Conservation (phyloP, 352 stramenopile genomes). For the Globisporangium rhizosaccharum region DNA sequence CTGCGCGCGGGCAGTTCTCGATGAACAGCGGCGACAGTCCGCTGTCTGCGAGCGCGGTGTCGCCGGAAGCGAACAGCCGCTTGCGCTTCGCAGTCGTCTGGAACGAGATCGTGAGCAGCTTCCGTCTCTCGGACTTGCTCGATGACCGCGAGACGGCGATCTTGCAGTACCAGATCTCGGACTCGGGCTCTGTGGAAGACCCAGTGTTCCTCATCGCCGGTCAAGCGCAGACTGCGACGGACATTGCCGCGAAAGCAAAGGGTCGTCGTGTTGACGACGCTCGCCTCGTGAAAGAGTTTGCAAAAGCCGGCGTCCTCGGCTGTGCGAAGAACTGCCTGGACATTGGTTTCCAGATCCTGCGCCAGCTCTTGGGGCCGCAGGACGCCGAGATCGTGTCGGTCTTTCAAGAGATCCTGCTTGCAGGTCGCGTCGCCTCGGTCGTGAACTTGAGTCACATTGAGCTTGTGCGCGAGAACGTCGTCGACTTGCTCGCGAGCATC, state of each 20-base stretch:
- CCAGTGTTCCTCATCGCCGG: slow-evolving; percentile 86
- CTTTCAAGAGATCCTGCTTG: slow-evolving; percentile 62
- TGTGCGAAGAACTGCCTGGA: slow-evolving; percentile 78
- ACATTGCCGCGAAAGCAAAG: slow-evolving; percentile 62
- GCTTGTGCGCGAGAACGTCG: slow-evolving; percentile 76
- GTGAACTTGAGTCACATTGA: slow-evolving; percentile 74
- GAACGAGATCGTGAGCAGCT: slow-evolving; percentile 89
- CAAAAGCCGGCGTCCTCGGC: slow-evolving; percentile 64
- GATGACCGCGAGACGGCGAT: slow-evolving; percentile 85
- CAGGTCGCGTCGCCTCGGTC: slow-evolving; percentile 36
- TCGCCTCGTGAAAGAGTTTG: slow-evolving; percentile 61
- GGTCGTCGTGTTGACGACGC: slow-evolving; percentile 50
- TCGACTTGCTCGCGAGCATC: slow-evolving; percentile 80
- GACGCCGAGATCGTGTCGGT: slow-evolving; percentile 58
- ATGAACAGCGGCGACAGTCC: slow-evolving; percentile 43
- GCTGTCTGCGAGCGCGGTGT: slow-evolving; percentile 43
- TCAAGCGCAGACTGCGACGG: slow-evolving; percentile 59
- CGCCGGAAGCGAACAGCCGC: slow-evolving; percentile 69
- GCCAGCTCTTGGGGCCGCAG: slow-evolving; percentile 65
- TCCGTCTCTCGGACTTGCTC: slow-evolving; percentile 79
- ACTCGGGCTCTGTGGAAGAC: slow-evolving; percentile 73
- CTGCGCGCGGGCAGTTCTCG: slow-evolving; percentile 56
- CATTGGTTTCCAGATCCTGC: slow-evolving; percentile 77
- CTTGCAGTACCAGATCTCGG: slow-evolving; percentile 86
- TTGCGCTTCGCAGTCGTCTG: slow-evolving; percentile 85